phyloP scores from a whole-genome alignment of 176 grass and related monocot species.

The Oryza brachyantha region DNA sequence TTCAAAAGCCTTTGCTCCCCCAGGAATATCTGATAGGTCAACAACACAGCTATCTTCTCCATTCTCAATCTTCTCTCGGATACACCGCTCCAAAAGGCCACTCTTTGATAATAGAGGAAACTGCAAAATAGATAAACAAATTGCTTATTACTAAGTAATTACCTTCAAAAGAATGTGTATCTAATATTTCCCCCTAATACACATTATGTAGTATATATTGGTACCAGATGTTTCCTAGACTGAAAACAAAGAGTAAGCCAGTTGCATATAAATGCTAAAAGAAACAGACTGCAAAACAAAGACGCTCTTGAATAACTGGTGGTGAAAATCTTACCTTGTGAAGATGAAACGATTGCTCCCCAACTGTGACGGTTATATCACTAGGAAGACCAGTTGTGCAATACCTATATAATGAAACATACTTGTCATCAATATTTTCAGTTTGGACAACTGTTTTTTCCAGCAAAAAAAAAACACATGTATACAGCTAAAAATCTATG shows the following conservation, averaged over 20 bases:
- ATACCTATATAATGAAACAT: slow-evolving; percentile 55
- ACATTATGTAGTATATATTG: neutral
- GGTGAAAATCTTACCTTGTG: slow-evolving; percentile 70
- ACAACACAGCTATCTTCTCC: slow-evolving; percentile 45
- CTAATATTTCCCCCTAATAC: neutral
- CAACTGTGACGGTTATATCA: slow-evolving; percentile 67
- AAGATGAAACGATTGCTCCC: slow-evolving; percentile 69
- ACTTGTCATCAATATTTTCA: slow-evolving; percentile 17
- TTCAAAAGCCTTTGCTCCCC: slow-evolving; percentile 70
- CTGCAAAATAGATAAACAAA: slow-evolving; percentile 37
- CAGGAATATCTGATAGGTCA: slow-evolving; percentile 65
- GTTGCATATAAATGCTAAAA: neutral
- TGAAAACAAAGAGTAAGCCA: slow-evolving; percentile 21
- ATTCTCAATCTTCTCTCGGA: slow-evolving; percentile 64
- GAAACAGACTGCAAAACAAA: neutral
- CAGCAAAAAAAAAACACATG: slow-evolving; percentile 2
- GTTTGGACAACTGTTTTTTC: neutral
- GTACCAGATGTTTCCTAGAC: neutral
- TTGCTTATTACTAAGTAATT: neutral
- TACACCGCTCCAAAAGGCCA: slow-evolving; percentile 71
- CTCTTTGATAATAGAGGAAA: slow-evolving; percentile 92
- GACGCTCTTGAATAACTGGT: neutral
- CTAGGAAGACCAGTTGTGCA: slow-evolving; percentile 86
- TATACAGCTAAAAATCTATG: neutral
- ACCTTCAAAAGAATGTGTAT: slow-evolving; percentile 1